A percentile compares a stretch with the other conserved stretches of the same genome.
phyloP scores from a whole-genome alignment of 257 asterid species.

The Scutellaria galericulata region DNA sequence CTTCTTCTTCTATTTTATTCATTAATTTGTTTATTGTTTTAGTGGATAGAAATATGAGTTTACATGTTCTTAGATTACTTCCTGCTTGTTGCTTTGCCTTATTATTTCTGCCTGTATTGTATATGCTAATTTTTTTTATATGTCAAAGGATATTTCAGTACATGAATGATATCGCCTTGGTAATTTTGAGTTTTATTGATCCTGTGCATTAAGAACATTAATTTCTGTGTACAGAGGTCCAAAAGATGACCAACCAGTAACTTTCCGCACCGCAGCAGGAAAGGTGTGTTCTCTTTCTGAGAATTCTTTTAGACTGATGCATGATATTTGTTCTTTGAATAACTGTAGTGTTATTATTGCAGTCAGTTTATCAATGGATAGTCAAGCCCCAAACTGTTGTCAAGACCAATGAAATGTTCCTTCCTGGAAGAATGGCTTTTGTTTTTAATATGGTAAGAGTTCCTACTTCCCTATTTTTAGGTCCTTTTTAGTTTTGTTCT shows the following conservation, averaged over 20 bases:
- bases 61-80: not conserved
- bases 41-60: conserved; percentile 16
- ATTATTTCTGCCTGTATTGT: not conserved
- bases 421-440: conserved; percentile 98
- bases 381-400: conserved; percentile 86
- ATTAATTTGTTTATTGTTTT: conserved; percentile 6
- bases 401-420: conserved; percentile 98
- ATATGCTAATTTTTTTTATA: not conserved
- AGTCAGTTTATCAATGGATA: conserved; percentile 93
- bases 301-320: conserved; percentile 22
- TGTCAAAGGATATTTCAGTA: not conserved
- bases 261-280: conserved; percentile 89
- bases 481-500: conserved; percentile 4
- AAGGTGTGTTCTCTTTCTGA: conserved; percentile 53
- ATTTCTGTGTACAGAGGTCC: conserved; percentile 59
- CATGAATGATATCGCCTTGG: conserved; percentile 12
- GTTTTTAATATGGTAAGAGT: conserved; percentile 79
- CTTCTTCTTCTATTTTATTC: no score
- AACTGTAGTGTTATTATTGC: conserved; percentile 37
- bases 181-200: conserved; percentile 17
- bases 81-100: conserved; percentile 25
- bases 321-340: conserved; percentile 33
- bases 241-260: conserved; percentile 77
- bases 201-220: conserved; percentile 32
- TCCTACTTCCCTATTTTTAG: conserved; percentile 7